A percentile compares a stretch with the other conserved stretches of the same genome.
phyloP scores from a whole-genome alignment of 2,329 filamentous ascomycete species.

The Fusarium gaditjirri region DNA sequence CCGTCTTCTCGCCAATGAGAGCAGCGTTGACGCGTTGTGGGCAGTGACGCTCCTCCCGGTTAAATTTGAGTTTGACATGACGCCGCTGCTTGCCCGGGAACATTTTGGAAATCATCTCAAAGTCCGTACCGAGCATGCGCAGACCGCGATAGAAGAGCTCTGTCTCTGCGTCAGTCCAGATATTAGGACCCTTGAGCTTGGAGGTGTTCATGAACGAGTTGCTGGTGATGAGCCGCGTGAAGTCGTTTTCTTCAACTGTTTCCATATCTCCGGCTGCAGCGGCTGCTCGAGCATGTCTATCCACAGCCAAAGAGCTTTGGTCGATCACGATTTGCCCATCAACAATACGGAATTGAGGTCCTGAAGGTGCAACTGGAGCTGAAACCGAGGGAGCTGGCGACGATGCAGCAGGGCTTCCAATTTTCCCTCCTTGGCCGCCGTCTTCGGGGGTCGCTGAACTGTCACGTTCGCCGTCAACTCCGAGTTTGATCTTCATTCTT shows the following conservation, averaged over 20 bases:
- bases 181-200: conserved; percentile 71
- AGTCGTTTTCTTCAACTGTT: conserved; percentile 80
- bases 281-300: conserved; percentile 72
- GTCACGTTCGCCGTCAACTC: conserved; percentile 41
- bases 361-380: conserved; percentile 49
- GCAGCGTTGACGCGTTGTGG: conserved; percentile 71
- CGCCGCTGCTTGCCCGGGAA: conserved; percentile 77
- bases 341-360: conserved; percentile 70
- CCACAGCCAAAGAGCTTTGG: conserved; percentile 72
- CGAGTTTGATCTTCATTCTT: conserved; percentile 48
- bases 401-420: conserved; percentile 40
- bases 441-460: conserved; percentile 37
- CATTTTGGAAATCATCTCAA: conserved; percentile 80
- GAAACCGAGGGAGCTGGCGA: conserved; percentile 40
- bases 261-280: conserved; percentile 64
- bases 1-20: conserved; percentile 68
- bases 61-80: conserved; percentile 85
- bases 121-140: conserved; percentile 83
- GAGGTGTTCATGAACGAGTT: conserved; percentile 71
- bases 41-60: conserved; percentile 77
- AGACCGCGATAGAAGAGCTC: conserved; percentile 81
- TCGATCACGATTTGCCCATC: conserved; percentile 80
- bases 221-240: conserved; percentile 76
- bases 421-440: conserved; percentile 29
- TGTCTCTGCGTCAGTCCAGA: conserved; percentile 78